Conservation (phyloP, 306 rosid genomes). For the Oemleria cerasiformis region DNA sequence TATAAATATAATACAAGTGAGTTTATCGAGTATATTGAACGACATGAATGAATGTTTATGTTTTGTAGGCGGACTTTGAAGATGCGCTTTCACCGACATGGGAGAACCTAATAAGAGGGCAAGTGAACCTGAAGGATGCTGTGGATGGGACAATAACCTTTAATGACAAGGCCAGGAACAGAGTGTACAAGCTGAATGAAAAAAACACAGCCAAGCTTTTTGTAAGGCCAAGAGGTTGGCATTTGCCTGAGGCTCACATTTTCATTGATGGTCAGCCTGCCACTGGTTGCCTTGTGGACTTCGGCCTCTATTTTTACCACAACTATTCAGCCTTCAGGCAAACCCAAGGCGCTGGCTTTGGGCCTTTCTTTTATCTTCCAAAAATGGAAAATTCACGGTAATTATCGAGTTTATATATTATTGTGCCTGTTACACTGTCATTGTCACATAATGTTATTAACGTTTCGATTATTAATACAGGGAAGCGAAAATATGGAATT, state of each 20-base stretch:
- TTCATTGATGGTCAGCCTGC: constrained; percentile 86
- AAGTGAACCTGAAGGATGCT: constrained; percentile 84
- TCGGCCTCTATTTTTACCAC: constrained; percentile 82
- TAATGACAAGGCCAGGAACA: constrained; percentile 72
- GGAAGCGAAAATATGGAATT: constrained; percentile 89
- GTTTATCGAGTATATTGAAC: too few species aligned
- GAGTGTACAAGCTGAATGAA: constrained; percentile 74
- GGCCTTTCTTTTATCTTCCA: constrained; percentile 95
- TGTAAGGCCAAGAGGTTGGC: constrained; percentile 96
- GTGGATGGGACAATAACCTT: constrained; percentile 75
- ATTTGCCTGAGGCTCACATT: constrained; percentile 81
- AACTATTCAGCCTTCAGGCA: constrained; percentile 52
- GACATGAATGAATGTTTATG: too few species aligned
- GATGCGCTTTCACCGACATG: constrained; percentile 95
- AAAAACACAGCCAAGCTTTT: constrained; percentile 76
- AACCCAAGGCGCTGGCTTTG: constrained; percentile 73
- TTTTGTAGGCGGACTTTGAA: constrained; percentile 78
- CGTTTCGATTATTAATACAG: constrained; percentile 29
- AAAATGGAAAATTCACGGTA: constrained; percentile 96
- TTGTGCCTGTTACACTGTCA: background rate
- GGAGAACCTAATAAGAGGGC: constrained; percentile 89
- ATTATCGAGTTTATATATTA: background rate
- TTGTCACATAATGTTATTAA: too few species aligned
- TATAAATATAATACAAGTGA: too few species aligned
- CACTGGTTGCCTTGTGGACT: constrained; percentile 82